Conservation (phyloP, 495 filamentous ascomycete species). For the Glonium stellatum region DNA sequence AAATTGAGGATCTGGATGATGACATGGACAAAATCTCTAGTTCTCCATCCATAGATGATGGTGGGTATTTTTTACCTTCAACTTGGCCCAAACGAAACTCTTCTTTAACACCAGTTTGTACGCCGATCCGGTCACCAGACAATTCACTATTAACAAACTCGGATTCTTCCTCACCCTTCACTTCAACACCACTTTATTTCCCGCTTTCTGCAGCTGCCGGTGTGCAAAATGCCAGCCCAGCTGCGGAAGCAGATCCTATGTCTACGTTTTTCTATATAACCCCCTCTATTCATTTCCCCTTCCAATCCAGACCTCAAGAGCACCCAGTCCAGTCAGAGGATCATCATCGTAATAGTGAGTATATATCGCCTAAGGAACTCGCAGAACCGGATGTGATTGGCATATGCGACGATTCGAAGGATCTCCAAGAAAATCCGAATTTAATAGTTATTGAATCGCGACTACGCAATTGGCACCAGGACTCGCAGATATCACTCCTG, state of each 20-base stretch:
- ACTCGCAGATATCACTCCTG: conserved; percentile 21
- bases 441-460: conserved; percentile 7
- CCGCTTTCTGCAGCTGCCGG: conserved; percentile 20
- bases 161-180: conserved; percentile 38
- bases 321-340: conserved; percentile 25
- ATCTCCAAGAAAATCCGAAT: background rate
- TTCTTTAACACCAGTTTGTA: conserved; percentile 29
- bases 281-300: conserved; percentile 43
- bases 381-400: background rate
- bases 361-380: conserved; percentile 28
- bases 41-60: conserved; percentile 96
- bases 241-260: conserved; percentile 29
- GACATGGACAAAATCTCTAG: conserved; percentile 97
- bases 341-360: conserved; percentile 61
- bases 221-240: conserved; percentile 15
- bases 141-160: conserved; percentile 1
- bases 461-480: conserved; percentile 12
- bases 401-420: background rate
- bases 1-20: conserved; percentile 66
- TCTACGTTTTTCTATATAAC: conserved; percentile 51
- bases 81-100: conserved; percentile 29
- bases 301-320: conserved; percentile 22
- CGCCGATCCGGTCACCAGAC: conserved; percentile 2
- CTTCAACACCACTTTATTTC: conserved; percentile 34
- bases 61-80: conserved; percentile 55